A percentile compares a stretch with the other conserved stretches of the same genome.
These are phyloP conservation scores for Trichosphaerium sp. DNA, from an alignment of 78 protist genomes.

Conservation along the genomic window DNA sequence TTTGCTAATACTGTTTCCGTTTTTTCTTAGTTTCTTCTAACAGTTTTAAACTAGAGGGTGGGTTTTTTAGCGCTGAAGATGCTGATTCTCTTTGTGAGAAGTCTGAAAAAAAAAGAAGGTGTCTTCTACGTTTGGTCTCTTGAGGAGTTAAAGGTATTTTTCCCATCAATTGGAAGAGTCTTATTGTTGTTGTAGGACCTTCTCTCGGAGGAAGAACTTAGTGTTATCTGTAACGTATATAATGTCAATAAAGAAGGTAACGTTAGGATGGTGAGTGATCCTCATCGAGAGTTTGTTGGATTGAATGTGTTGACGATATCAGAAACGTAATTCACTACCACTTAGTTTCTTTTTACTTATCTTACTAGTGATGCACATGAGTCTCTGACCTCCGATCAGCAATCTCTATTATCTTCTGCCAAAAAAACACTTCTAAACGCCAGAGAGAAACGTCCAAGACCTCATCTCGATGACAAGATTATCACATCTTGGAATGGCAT, in stretches of 20 bases:
- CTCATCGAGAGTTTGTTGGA: conserved; percentile 55
- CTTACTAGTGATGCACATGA: too few species aligned
- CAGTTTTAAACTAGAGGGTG: conserved; percentile 7
- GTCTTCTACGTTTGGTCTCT: conserved; percentile 54
- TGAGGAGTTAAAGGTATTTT: conserved; percentile 26
- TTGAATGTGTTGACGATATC: conserved; percentile 32
- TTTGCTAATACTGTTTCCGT: conserved; percentile 23
- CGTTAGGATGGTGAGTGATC: conserved; percentile 37
- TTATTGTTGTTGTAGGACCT: background rate
- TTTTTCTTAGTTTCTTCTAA: background rate
- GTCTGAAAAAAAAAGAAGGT: conserved; percentile 35
- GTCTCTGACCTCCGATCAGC: too few species aligned
- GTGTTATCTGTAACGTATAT: background rate
- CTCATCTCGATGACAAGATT: conserved; percentile 66
- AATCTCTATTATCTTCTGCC: too few species aligned
- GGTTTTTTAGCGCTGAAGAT: conserved; percentile 59
- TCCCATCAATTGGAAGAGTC: too few species aligned
- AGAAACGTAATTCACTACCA: too few species aligned
- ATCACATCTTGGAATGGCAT: conserved; percentile 62
- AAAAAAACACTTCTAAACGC: background rate
- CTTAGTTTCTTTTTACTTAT: too few species aligned
- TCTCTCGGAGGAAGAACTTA: background rate
- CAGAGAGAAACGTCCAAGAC: conserved; percentile 32
- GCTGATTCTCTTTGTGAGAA: conserved; percentile 45
- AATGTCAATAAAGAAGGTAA: conserved; percentile 45